These are phyloP conservation scores for Leccinum pachyderme DNA, from an alignment of 1,284 basidiomycete genomes.

Conservation along the genomic window DNA sequence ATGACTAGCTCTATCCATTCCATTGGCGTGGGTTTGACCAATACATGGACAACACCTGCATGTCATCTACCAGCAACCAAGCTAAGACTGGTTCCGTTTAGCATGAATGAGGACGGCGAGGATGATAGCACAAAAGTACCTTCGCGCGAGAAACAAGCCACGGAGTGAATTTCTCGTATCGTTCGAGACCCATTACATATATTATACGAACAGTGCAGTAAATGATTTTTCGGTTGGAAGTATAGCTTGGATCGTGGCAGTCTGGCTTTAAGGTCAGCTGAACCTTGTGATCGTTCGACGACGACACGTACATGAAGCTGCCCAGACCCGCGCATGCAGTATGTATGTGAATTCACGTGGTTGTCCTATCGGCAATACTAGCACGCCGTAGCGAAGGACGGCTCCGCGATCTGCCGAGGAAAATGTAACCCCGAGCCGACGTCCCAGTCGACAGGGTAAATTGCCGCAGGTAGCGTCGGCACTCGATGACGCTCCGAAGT, in stretches of 20 bases:
- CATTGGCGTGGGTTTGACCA: neutral
- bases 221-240: neutral
- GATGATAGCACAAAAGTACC: too few relatives aligned
- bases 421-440: neutral
- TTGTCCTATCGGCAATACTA: neutral
- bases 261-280: neutral
- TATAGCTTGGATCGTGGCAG: neutral
- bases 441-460: neutral
- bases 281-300: neutral
- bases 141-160: neutral
- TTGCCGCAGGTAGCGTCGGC: neutral
- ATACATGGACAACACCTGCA: neutral
- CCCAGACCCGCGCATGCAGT: too few relatives aligned
- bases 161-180: neutral
- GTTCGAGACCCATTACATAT: neutral
- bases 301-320: too few relatives aligned
- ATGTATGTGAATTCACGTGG: too few relatives aligned
- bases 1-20: neutral
- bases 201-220: neutral
- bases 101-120: neutral
- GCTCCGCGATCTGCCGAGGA: neutral
- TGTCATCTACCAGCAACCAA: neutral
- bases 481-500: neutral
- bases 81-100: neutral
- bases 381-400: neutral